Conservation (phyloP, 2,329 filamentous ascomycete species). For the Teratosphaeria epicoccoides region DNA sequence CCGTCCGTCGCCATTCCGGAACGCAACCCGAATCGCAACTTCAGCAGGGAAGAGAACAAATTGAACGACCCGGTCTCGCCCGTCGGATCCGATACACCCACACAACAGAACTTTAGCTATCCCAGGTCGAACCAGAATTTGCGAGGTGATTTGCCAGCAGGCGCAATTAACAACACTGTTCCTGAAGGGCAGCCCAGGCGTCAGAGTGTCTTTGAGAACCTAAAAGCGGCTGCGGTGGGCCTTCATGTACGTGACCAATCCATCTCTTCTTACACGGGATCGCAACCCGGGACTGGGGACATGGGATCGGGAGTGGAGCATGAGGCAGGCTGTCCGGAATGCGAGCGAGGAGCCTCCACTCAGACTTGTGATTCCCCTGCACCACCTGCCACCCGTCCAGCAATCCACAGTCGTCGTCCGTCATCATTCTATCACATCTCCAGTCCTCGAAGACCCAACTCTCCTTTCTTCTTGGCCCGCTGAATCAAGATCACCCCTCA, state of each 20-base stretch:
- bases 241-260: slow-evolving; percentile 18
- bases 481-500: neutral
- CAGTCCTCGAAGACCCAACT: neutral
- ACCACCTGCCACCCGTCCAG: neutral
- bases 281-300: neutral
- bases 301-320: neutral
- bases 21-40: slow-evolving; percentile 6
- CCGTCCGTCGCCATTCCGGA: neutral
- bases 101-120: slow-evolving; percentile 6
- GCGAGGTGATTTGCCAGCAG: slow-evolving; percentile 1
- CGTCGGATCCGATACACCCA: neutral
- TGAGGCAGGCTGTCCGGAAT: neutral
- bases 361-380: neutral
- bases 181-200: neutral
- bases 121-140: neutral
- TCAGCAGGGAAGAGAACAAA: slow-evolving; percentile 1
- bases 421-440: neutral
- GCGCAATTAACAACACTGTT: neutral
- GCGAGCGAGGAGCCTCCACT: neutral
- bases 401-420: neutral
- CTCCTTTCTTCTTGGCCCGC: neutral
- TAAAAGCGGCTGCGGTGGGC: slow-evolving; percentile 23
- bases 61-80: slow-evolving; percentile 1
- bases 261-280: neutral
- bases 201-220: slow-evolving; percentile 9